Percentiles rank a stretch among this genome's conserved stretches.
These are phyloP conservation scores for Aspergillus puulaauensis DNA, from an alignment of 2,329 filamentous ascomycete species.

Conservation along the genomic window DNA sequence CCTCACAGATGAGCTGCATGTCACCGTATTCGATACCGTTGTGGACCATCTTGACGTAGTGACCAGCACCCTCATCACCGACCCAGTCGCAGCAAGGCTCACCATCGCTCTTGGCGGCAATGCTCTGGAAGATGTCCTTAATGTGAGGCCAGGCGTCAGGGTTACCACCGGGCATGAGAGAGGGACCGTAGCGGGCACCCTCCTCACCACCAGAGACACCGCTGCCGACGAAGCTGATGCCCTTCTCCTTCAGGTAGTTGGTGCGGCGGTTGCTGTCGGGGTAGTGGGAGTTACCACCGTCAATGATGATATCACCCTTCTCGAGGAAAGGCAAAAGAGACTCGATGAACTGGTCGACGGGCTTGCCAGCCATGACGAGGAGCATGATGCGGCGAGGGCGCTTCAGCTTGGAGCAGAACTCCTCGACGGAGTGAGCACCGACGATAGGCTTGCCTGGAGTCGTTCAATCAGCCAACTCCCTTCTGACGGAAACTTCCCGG, in stretches of 20 bases:
- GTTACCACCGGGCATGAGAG: conserved; percentile 98
- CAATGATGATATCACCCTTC: conserved; percentile 95
- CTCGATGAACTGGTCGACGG: conserved; percentile 99
- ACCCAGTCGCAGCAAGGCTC: conserved; percentile 99
- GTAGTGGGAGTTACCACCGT: conserved; percentile 99
- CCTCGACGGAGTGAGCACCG: conserved; percentile 88
- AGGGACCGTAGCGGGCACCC: conserved; percentile 95
- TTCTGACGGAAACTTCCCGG: background rate
- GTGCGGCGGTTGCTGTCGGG: conserved; percentile 98
- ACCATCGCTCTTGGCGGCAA: conserved; percentile 93
- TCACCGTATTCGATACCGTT: conserved; percentile 99
- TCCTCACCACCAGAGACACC: conserved; percentile 99
- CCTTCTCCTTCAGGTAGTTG: conserved; percentile 81
- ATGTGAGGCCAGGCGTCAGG: conserved; percentile 97
- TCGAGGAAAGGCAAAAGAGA: conserved; percentile 80
- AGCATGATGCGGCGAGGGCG: conserved; percentile 96
- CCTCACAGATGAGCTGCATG: conserved; percentile 99
- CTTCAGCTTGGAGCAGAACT: conserved; percentile 97
- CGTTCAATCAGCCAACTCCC: conserved; percentile 30
- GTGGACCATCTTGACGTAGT: conserved; percentile 99
- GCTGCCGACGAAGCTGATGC: conserved; percentile 91
- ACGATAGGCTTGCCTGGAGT: conserved; percentile 79
- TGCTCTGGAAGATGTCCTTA: conserved; percentile 98
- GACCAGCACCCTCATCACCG: conserved; percentile 97
- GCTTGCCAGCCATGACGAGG: conserved; percentile 96